Conservation (phyloP, 73 alveolate species). For the Durusdinium trenchii region DNA sequence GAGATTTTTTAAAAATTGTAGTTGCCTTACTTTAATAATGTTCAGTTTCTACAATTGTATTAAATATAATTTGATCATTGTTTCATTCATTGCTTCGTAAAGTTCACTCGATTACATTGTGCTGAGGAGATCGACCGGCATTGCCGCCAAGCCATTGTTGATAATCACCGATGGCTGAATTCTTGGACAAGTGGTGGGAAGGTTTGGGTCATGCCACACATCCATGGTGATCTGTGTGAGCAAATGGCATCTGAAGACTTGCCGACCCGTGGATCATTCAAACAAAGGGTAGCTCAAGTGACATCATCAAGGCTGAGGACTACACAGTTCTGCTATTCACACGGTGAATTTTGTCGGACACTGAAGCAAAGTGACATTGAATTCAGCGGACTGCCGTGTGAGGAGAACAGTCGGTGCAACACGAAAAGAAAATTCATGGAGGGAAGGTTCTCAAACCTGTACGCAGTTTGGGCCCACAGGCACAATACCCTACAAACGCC, state of each 20-base stretch:
- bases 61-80: too few relatives aligned
- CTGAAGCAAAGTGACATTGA: neutral
- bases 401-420: neutral
- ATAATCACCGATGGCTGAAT: slow-evolving; percentile 43
- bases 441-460: neutral
- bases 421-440: neutral
- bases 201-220: neutral
- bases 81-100: too few relatives aligned
- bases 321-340: neutral
- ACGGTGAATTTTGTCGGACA: neutral
- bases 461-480: neutral
- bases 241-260: neutral
- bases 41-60: too few relatives aligned
- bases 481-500: neutral
- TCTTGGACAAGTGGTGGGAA: neutral
- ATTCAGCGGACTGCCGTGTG: neutral
- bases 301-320: neutral
- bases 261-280: neutral
- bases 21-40: too few relatives aligned
- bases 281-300: neutral
- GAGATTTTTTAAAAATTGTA: too few relatives aligned
- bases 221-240: slow-evolving; percentile 17
- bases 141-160: slow-evolving; percentile 33
- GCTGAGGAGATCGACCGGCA: slow-evolving; percentile 40
- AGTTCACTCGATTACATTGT: too few relatives aligned